Evolutionary conservation across 306 rosid species (phyloP), one percentile per base, ranked within the genome.

Genomic region (Fagus sylvatica): DNA sequence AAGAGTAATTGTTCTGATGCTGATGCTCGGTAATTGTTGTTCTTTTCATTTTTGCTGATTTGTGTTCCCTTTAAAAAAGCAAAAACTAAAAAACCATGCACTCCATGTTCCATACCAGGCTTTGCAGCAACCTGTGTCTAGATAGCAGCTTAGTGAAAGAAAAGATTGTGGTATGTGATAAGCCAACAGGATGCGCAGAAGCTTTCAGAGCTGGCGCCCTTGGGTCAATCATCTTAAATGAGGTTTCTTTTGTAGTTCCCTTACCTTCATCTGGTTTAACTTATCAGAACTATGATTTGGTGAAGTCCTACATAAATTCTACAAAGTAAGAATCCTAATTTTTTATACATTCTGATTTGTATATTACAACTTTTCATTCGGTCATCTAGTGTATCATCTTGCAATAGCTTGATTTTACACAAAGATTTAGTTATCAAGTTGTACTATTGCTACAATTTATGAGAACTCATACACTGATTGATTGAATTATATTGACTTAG

Each of bases 121-220:
- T 33, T 0, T 67, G 81, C 33, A 0, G 1, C 0, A 1, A 3
- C 10, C 34, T 1, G 53, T 74, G 79, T 34, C 19, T 80, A 8
- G 71, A 74, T 2, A 11, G 6, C 7, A 17, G 69, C 43, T 28
- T 57, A 57, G 72, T 81, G 13, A 69, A 84, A 78, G 88, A 85
- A 37, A 84, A 84, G 74, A 80, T 86, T 42, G 83, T 86, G 39
- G 10, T 80, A 6, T 86, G 88, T 28, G 40, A 39, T 5, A 0
- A 16, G 0, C 6, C 9, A 15, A 2, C 3, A 9, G 75, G 76
- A 34, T 16, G 19, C 12, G 1, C 0, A 4, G 40, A 57, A 39
- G 83, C 86, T 7, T 41, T 16, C 1, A 22, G 5, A 12, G 74
- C 61, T 6, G 84, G 82, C 8, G 85, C 86, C 51, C 5, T 48